Percentiles rank a stretch among this genome's conserved stretches.
These are phyloP conservation scores for Spirogloea muscicola DNA, from an alignment of 139 green algal genomes.

Conservation along the genomic window DNA sequence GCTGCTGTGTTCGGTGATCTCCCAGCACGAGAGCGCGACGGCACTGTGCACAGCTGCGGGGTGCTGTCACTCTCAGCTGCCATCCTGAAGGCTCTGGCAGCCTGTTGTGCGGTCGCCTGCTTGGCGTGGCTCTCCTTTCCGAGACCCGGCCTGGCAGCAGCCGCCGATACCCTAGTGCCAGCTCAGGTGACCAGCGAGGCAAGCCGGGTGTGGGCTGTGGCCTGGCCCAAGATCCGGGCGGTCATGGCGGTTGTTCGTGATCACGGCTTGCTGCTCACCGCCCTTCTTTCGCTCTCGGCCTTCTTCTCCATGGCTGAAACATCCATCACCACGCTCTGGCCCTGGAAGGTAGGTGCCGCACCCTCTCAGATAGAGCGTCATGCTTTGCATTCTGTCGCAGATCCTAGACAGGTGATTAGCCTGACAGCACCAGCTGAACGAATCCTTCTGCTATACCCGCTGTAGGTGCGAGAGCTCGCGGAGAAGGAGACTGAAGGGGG, in stretches of 20 bases:
- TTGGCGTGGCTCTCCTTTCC: no score
- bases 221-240: neutral
- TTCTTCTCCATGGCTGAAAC: constrained; percentile 55
- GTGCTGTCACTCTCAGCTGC: no score
- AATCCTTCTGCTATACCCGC: neutral
- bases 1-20: no score
- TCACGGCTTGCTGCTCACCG: constrained; percentile 32
- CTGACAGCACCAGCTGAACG: neutral
- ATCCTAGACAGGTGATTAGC: no score
- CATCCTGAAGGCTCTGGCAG: no score
- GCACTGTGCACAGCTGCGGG: no score
- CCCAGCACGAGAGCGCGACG: no score
- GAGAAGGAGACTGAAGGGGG: constrained; percentile 50
- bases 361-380: neutral
- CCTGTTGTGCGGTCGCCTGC: no score
- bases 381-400: no score
- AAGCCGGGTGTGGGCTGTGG: neutral
- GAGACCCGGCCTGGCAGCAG: no score
- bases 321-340: constrained; percentile 58
- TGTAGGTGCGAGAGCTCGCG: constrained; percentile 51
- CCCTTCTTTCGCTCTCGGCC: constrained; percentile 30
- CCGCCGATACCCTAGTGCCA: no score
- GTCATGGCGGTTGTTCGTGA: constrained; percentile 8
- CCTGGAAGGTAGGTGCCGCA: constrained; percentile 50
- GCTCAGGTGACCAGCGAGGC: neutral